Evolutionary conservation across 139 green algal species (phyloP), one percentile per base, ranked within the genome.

Genomic region (Limnomonas spitsbergensis): DNA sequence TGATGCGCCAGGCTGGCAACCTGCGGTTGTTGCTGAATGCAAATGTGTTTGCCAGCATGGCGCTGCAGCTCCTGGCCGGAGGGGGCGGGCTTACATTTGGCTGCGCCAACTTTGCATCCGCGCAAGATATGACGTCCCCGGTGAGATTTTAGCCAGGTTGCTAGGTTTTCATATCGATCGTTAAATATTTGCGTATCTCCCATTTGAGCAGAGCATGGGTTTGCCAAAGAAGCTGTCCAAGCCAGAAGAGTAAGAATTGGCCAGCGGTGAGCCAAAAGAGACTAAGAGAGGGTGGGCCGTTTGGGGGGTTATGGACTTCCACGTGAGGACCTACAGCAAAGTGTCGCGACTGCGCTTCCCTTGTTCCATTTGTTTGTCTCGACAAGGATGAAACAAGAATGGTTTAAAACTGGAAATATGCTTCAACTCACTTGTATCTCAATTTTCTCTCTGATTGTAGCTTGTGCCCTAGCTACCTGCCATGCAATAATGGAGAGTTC

Each of bases 11-110:
- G 78, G 78, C 83, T 20, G 94, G 91, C 53, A 97, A 95, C 83
- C 86, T 94, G 47, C 83, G 90, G 26, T 88, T 98, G 67, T 85
- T 98, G 75, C 84, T 98, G 2, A 98, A 98, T 71, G 94, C 94
- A 3, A 91, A 89, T 37, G 78, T 98, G 4, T 97, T 88, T 78
- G 24, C 71, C 4, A 86, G 80, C 66, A 97, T 98, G 86, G 39
- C 83, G 0, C 61, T 84, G 79, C 86, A 88, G 54, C 61, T 92
- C 0, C 98, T 98, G 94, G 83, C 94, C n/a, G 90, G 89, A 2
- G 87, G 86, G 38, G 91, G 90, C 71, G 93, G 93, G 2, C 90
- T 92, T 4, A 93, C 86, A 0, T 97, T 97, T 82, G 90, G 85
- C 2, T 88, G 81, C 20, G 66, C 93, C 66, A 97, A 97, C 72